Percentiles rank a stretch among this genome's conserved stretches.
Conservation (phyloP, 2,329 filamentous ascomycete genomes). For the Allantophomopsis lycopodina region DNA sequence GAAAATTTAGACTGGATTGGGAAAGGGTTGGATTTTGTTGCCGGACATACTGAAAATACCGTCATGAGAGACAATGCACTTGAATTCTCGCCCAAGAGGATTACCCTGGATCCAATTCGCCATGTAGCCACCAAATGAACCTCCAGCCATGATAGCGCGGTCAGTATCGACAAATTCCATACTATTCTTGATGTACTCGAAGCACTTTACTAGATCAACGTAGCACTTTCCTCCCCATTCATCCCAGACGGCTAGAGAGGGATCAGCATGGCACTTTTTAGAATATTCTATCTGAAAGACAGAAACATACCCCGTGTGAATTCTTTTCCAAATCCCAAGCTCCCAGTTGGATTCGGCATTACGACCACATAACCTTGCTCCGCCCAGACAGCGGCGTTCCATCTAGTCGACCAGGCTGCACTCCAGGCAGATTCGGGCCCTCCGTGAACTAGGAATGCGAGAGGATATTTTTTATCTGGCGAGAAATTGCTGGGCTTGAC, state of each 20-base stretch:
- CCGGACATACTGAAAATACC: slow-evolving; percentile 46
- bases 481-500: slow-evolving; percentile 57
- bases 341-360: slow-evolving; percentile 68
- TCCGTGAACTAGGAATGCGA: slow-evolving; percentile 67
- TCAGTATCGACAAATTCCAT: slow-evolving; percentile 53
- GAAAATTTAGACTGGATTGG: too few relatives aligned
- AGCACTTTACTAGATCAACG: slow-evolving; percentile 62
- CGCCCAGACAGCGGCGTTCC: slow-evolving; percentile 75
- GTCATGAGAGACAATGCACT: slow-evolving; percentile 74
- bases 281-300: too few relatives aligned
- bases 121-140: slow-evolving; percentile 63
- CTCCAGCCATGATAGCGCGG: slow-evolving; percentile 57
- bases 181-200: slow-evolving; percentile 54
- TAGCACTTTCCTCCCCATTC: slow-evolving; percentile 51
- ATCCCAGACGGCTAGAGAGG: slow-evolving; percentile 6
- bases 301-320: slow-evolving; percentile 37
- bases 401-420: slow-evolving; percentile 66
- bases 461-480: slow-evolving; percentile 54
- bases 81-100: slow-evolving; percentile 66
- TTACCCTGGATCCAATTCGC: slow-evolving; percentile 86
- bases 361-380: slow-evolving; percentile 77
- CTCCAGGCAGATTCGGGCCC: slow-evolving; percentile 67
- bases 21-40: too few relatives aligned
- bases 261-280: too few relatives aligned
- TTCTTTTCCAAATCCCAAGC: slow-evolving; percentile 64